Evolutionary conservation across 75 land plant species (phyloP).

Genomic region (Picea glauca): DNA sequence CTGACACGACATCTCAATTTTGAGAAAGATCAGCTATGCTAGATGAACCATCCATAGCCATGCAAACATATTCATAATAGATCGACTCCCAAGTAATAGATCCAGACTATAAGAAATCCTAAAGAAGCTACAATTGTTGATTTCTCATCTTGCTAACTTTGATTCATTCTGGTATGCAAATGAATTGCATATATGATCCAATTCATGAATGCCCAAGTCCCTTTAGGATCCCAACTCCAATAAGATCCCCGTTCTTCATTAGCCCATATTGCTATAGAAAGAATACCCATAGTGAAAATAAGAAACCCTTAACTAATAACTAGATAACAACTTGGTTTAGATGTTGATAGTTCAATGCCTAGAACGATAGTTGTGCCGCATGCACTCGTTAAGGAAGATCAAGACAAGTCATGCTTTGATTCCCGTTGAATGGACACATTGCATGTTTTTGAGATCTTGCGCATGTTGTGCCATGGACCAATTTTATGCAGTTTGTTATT

Average conservation of each 20-base stretch:
- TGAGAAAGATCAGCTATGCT: too few species aligned
- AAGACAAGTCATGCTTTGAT: too few species aligned
- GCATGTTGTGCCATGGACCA: too few species aligned
- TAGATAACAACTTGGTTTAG: too few species aligned
- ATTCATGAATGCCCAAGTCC: not conserved
- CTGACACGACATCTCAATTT: too few species aligned
- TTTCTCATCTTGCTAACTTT: not conserved
- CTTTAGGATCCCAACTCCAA: slow-evolving; percentile 12
- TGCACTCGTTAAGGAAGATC: too few species aligned
- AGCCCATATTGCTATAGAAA: slow-evolving; percentile 6
- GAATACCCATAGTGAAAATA: not conserved
- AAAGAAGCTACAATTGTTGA: not conserved
- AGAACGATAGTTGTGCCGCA: too few species aligned
- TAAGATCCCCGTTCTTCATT: slow-evolving; percentile 8
- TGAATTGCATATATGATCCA: not conserved
- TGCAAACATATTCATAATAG: not conserved
- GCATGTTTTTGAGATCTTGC: too few species aligned
- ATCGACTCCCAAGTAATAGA: not conserved
- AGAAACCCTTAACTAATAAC: not conserved
- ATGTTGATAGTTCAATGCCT: too few species aligned
- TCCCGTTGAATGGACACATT: too few species aligned
- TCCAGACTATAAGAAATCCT: not conserved
- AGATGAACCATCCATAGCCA: not conserved
- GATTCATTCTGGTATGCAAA: not conserved
- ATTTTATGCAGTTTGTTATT: too few species aligned